These are phyloP conservation scores for Saturnispora diversa DNA, from an alignment of 805 yeast genomes.

Conservation along the genomic window DNA sequence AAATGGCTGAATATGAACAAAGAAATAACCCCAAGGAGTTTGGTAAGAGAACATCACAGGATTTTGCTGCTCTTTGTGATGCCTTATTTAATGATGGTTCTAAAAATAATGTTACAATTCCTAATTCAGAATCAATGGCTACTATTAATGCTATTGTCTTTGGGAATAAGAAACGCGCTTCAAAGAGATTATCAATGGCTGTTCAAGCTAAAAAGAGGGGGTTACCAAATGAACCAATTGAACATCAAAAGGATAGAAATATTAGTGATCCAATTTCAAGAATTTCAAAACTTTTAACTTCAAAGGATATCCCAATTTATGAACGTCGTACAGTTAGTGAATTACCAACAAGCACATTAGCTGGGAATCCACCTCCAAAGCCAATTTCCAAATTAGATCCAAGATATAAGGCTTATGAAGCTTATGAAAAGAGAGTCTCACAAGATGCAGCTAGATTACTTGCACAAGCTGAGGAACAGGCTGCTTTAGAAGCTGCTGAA, in stretches of 20 bases:
- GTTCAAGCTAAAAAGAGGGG: neutral
- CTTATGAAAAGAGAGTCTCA: conserved; percentile 35
- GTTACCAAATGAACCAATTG: conserved; percentile 1
- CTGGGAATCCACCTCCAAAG: conserved; percentile 37
- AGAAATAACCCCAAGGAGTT: conserved; percentile 66
- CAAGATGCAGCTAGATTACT: conserved; percentile 33
- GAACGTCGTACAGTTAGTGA: conserved; percentile 41
- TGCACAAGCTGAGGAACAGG: conserved; percentile 23
- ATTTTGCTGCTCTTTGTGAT: conserved; percentile 72
- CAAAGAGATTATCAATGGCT: conserved; percentile 11
- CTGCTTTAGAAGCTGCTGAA: conserved; percentile 10
- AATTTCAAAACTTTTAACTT: conserved; percentile 34
- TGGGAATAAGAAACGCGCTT: conserved; percentile 17
- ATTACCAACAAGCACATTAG: conserved; percentile 19
- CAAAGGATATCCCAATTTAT: conserved; percentile 36
- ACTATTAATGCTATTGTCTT: conserved; percentile 39
- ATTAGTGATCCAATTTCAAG: conserved; percentile 28
- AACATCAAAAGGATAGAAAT: conserved; percentile 20
- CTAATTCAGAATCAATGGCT: conserved; percentile 41
- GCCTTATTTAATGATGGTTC: conserved; percentile 67
- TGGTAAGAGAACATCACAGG: conserved; percentile 68
- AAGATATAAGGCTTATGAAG: conserved; percentile 44
- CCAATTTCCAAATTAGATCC: conserved; percentile 54
- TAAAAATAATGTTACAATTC: conserved; percentile 15
- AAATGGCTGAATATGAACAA: conserved; percentile 42